Conservation (phyloP, 352 stramenopile genomes). For the Phytophthora quininea region DNA sequence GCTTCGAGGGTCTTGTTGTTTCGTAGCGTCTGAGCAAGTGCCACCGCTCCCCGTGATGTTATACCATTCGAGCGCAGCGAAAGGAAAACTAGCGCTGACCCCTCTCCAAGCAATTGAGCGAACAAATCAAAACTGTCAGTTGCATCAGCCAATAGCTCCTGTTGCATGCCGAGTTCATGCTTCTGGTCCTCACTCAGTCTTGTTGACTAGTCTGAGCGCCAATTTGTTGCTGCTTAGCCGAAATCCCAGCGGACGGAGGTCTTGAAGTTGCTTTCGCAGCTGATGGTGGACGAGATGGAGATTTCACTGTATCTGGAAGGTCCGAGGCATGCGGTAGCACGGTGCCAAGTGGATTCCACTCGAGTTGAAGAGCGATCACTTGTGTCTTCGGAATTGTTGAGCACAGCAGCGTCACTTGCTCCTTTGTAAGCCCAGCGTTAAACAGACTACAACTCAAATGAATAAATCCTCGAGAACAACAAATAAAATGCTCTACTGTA, state of each 20-base stretch:
- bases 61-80: conserved; percentile 76
- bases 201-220: conserved; percentile 1
- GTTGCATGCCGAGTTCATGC: conserved; percentile 21
- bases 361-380: conserved; percentile 63
- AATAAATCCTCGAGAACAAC: no score
- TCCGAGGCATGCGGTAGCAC: background rate
- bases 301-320: background rate
- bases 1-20: conserved; percentile 57
- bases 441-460: conserved; percentile 48
- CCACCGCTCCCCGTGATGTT: conserved; percentile 33
- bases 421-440: conserved; percentile 53
- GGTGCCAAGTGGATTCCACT: conserved; percentile 57
- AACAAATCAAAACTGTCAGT: conserved; percentile 34
- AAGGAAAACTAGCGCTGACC: conserved; percentile 54
- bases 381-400: conserved; percentile 52
- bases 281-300: conserved; percentile 14
- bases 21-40: conserved; percentile 47
- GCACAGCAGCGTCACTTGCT: conserved; percentile 61
- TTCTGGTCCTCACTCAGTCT: conserved; percentile 18
- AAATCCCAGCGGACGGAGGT: conserved; percentile 13
- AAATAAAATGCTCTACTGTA: conserved; percentile 15
- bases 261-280: conserved; percentile 11
- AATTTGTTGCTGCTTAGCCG: conserved; percentile 11
- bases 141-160: conserved; percentile 11
- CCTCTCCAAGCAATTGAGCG: conserved; percentile 41